phyloP scores from a whole-genome alignment of 805 yeast species.

The Candida anglica region DNA sequence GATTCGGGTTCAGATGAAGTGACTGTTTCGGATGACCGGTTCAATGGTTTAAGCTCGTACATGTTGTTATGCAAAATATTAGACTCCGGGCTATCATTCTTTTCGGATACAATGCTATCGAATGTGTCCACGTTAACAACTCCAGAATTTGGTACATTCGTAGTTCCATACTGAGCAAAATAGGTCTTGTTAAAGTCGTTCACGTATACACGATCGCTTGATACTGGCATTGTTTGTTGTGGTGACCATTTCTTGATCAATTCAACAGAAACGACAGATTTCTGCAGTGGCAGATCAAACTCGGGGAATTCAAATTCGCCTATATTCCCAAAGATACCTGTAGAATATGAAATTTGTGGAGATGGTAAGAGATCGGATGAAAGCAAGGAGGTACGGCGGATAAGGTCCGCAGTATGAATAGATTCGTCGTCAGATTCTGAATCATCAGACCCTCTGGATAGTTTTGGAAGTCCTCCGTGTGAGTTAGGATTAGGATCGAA shows the following conservation, averaged over 20 bases:
- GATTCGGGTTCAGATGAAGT: slow-evolving; percentile 14
- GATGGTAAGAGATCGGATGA: slow-evolving; percentile 33
- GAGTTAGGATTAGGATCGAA: not conserved
- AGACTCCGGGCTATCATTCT: slow-evolving; percentile 5
- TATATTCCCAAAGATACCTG: slow-evolving; percentile 23
- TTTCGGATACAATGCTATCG: too few species aligned
- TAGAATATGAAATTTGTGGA: slow-evolving; percentile 32
- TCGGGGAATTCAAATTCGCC: slow-evolving; percentile 2
- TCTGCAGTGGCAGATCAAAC: slow-evolving; percentile 3
- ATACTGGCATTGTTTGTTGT: not conserved
- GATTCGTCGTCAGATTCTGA: slow-evolving; percentile 16
- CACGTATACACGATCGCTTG: slow-evolving; percentile 3
- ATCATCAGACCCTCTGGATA: slow-evolving; percentile 10
- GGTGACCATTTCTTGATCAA: not conserved
- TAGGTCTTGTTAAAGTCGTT: slow-evolving; percentile 20
- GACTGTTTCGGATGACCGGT: slow-evolving; percentile 28
- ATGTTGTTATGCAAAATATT: slow-evolving; percentile 11
- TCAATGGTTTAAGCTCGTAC: slow-evolving; percentile 27
- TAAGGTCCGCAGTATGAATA: slow-evolving; percentile 23
- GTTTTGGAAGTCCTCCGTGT: slow-evolving; percentile 1
- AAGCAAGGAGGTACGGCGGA: slow-evolving; percentile 25
- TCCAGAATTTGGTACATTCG: not conserved
- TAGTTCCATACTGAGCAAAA: slow-evolving; percentile 10
- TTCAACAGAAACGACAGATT: slow-evolving; percentile 1
- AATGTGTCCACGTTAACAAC: too few species aligned